Evolutionary conservation across 106 monocot genomes (phyloP).

Genomic region (Iris macrosiphon): DNA sequence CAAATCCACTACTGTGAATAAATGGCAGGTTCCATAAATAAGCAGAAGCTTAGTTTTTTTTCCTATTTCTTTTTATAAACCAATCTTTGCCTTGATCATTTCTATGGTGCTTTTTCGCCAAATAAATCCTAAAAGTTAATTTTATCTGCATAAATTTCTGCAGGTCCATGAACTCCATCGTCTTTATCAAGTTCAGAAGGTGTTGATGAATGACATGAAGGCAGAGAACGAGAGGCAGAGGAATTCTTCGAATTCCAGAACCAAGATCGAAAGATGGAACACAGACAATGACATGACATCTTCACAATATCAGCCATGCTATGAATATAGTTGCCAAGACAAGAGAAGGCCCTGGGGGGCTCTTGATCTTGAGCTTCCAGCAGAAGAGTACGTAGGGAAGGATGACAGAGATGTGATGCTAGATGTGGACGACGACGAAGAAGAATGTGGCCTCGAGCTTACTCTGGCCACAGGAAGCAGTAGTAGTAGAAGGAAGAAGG

Average conservation of each 20-base stretch:
- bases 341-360: background rate
- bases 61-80: background rate
- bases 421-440: background rate
- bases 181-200: conserved; percentile 41
- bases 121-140: background rate
- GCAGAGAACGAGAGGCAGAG: conserved; percentile 14
- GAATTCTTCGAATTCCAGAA: background rate
- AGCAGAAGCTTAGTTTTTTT: too few relatives aligned
- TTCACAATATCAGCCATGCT: background rate
- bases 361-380: conserved; percentile 17
- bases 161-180: conserved; percentile 67
- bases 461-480: conserved; percentile 43
- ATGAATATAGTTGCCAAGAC: too few relatives aligned
- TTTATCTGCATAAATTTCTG: background rate
- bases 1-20: background rate
- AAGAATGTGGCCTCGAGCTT: conserved; percentile 31
- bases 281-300: conserved; percentile 2
- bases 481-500: conserved; percentile 16
- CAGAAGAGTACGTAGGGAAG: background rate
- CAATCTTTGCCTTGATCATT: background rate
- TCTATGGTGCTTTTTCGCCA: too few relatives aligned
- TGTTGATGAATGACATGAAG: conserved; percentile 41
- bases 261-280: conserved; percentile 11
- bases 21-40: too few relatives aligned
- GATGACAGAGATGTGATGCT: too few relatives aligned